A percentile compares a stretch with the other conserved stretches of the same genome.
Evolutionary conservation across 306 rosid genomes (phyloP).

Genomic region (Castanopsis chinensis): DNA sequence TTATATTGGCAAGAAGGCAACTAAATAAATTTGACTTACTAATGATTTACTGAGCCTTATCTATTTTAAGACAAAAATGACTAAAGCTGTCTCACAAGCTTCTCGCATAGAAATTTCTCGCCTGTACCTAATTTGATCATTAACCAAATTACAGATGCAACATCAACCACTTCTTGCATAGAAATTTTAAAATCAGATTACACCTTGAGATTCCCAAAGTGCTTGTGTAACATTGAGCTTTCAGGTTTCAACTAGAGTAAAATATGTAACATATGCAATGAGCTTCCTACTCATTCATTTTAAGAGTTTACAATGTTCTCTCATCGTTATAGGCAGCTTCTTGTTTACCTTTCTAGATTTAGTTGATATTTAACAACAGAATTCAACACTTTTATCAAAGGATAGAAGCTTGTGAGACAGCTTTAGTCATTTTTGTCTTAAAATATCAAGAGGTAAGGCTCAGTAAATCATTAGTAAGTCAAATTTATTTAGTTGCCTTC

Average conservation of each 20-base stretch:
- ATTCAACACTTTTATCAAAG: background rate
- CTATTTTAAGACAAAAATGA: background rate
- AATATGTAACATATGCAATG: background rate
- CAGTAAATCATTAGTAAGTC: background rate
- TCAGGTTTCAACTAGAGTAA: background rate
- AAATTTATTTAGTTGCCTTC: background rate
- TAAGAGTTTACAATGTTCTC: background rate
- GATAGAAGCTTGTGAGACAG: background rate
- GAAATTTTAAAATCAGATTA: conserved; percentile 12
- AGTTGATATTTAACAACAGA: background rate
- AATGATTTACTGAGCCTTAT: no score
- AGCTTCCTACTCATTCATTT: background rate
- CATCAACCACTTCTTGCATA: background rate
- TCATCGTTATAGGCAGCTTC: background rate
- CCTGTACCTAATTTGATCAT: no score
- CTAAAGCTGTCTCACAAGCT: background rate
- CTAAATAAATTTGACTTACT: background rate
- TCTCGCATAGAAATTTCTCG: no score
- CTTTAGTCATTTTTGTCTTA: background rate
- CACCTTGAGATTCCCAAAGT: conserved; percentile 18
- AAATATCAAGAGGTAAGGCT: no score
- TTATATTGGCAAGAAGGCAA: background rate
- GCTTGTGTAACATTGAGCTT: background rate
- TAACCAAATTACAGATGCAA: no score
- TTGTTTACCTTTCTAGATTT: background rate